A percentile compares a stretch with the other conserved stretches of the same genome.
These are phyloP conservation scores for Psidium guajava DNA, from an alignment of 345 rosid species.

Conservation along the genomic window DNA sequence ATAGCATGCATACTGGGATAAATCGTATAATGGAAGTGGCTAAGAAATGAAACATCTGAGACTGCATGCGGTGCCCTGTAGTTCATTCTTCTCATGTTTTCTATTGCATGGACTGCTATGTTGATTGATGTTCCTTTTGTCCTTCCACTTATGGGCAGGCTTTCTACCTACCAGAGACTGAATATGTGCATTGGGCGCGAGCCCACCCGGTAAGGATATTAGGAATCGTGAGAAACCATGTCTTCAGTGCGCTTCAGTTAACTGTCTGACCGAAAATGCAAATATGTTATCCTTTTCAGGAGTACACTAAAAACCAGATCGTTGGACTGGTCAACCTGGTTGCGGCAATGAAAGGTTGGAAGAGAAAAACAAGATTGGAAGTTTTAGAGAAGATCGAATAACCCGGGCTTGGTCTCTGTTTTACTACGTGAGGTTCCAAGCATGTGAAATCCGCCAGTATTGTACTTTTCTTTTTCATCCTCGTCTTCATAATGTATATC, in stretches of 20 bases:
- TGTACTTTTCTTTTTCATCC: neutral
- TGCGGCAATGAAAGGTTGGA: conserved; percentile 94
- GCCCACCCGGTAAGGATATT: conserved; percentile 61
- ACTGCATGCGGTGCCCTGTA: neutral
- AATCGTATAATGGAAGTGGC: neutral
- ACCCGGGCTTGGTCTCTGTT: conserved; percentile 6
- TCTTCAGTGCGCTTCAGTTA: neutral
- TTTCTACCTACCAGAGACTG: conserved; percentile 92
- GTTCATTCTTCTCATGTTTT: neutral
- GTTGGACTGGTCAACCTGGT: conserved; percentile 80
- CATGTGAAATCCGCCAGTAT: neutral
- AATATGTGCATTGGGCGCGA: conserved; percentile 91
- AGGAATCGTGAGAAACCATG: neutral
- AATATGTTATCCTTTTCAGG: conserved; percentile 28
- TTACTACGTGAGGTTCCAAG: conserved; percentile 5
- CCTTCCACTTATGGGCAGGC: conserved; percentile 34
- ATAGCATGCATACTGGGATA: neutral
- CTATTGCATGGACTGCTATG: neutral
- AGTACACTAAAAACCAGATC: conserved; percentile 67
- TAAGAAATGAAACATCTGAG: neutral
- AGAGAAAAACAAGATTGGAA: conserved; percentile 83
- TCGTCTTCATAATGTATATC: conserved; percentile 4
- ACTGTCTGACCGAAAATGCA: neutral
- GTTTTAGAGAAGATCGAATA: conserved; percentile 75
- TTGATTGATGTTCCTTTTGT: neutral